Conservation (phyloP, 2,329 filamentous ascomycete genomes). For the Ophiocordyceps camponoti-floridani region DNA sequence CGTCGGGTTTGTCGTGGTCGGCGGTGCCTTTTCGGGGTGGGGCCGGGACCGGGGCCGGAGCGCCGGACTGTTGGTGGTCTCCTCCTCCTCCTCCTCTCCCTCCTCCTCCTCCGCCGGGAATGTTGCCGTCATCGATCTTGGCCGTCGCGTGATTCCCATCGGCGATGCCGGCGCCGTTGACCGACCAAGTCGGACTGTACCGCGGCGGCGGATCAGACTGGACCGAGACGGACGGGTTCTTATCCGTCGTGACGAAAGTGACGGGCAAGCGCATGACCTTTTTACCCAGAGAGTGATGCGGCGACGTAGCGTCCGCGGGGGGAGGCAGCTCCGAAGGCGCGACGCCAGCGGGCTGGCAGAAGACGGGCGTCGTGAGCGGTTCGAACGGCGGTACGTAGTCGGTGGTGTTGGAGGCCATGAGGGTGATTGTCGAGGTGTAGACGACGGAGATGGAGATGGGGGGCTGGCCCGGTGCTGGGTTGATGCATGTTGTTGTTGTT, state of each 20-base stretch:
- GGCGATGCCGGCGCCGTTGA: neutral
- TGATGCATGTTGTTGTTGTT: conserved; percentile 12
- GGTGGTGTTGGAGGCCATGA: conserved; percentile 22
- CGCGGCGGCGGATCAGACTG: conserved; percentile 18
- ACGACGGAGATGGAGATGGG: conserved; percentile 24
- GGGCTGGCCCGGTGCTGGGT: conserved; percentile 9
- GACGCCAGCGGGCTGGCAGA: conserved; percentile 11
- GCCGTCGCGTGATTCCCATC: neutral
- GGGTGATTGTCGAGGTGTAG: conserved; percentile 31
- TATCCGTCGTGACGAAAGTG: conserved; percentile 33
- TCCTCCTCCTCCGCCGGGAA: neutral
- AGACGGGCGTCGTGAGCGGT: conserved; percentile 18
- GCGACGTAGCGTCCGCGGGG: neutral
- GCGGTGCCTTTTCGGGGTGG: neutral
- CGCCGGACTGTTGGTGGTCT: neutral
- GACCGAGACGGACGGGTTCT: conserved; percentile 32
- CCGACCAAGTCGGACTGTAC: conserved; percentile 14
- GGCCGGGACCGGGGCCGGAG: too few species aligned
- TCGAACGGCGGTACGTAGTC: conserved; percentile 29
- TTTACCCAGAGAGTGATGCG: neutral
- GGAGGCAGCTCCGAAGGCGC: neutral
- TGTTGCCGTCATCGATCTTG: neutral
- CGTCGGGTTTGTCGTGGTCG: neutral
- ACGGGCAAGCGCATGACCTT: conserved; percentile 10
- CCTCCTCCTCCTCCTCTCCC: neutral